phyloP scores from a whole-genome alignment of 1,284 basidiomycete genomes.

The Trichosporon inkin region DNA sequence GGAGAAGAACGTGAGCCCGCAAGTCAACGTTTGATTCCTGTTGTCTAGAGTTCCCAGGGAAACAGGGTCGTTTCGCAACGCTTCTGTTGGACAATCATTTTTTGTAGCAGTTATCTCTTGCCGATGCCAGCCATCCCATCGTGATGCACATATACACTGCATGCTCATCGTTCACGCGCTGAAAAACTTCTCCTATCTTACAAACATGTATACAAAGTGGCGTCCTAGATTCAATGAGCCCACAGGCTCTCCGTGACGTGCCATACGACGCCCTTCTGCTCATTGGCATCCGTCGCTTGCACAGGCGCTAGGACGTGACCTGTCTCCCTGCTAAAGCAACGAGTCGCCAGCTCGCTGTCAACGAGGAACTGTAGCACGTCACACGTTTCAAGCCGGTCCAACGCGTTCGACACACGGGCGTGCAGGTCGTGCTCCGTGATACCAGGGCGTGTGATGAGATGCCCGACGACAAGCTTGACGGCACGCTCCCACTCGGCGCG shows the following conservation, averaged over 20 bases:
- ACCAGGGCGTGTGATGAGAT: constrained; percentile 66
- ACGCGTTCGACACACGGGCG: constrained; percentile 62
- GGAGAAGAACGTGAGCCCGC: no score
- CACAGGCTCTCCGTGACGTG: constrained; percentile 10
- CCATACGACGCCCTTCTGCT: constrained; percentile 30
- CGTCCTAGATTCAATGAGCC: not conserved
- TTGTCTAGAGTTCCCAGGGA: no score
- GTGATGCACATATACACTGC: no score
- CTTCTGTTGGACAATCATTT: no score
- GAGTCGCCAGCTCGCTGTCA: constrained; percentile 17
- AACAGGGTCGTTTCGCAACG: no score
- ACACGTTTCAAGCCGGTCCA: constrained; percentile 69
- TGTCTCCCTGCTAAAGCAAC: constrained; percentile 7
- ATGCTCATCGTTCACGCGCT: not conserved
- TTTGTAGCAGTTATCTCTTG: no score
- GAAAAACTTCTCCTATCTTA: not conserved
- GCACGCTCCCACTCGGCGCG: constrained; percentile 65
- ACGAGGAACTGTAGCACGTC: constrained; percentile 61
- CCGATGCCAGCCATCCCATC: no score
- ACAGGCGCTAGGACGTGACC: constrained; percentile 29
- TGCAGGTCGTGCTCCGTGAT: constrained; percentile 59
- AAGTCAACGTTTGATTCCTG: no score
- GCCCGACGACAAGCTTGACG: constrained; percentile 61
- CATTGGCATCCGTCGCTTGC: constrained; percentile 32
- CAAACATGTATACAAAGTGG: not conserved